These are phyloP conservation scores for Aschersonia sp. DNA, from an alignment of 2,329 filamentous ascomycete species.

Conservation along the genomic window DNA sequence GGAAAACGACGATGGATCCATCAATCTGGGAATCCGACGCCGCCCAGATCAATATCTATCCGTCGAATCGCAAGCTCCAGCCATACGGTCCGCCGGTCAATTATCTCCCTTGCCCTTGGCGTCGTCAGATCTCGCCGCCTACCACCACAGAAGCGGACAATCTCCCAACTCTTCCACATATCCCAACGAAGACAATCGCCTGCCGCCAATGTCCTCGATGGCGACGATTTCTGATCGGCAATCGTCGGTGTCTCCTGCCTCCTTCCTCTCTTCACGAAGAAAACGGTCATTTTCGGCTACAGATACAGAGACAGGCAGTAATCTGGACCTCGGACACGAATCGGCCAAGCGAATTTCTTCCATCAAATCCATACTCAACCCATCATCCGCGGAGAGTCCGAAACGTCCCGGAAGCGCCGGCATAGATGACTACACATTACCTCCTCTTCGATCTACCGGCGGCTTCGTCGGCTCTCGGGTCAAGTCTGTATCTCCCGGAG, in stretches of 20 bases:
- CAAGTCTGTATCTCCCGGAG: conserved; percentile 14
- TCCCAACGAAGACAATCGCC: conserved; percentile 39
- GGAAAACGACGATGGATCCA: conserved; percentile 47
- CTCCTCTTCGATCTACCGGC: conserved; percentile 27
- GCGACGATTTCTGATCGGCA: conserved; percentile 30
- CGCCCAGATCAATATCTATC: conserved; percentile 26
- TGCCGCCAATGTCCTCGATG: conserved; percentile 40
- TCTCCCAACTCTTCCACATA: conserved; percentile 24
- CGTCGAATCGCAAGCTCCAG: conserved; percentile 28
- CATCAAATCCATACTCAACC: conserved; percentile 64
- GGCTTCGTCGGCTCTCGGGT: neutral
- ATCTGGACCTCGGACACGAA: conserved; percentile 26
- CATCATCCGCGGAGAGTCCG: conserved; percentile 17
- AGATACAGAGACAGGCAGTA: conserved; percentile 32
- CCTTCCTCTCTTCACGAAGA: conserved; percentile 42
- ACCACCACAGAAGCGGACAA: conserved; percentile 29
- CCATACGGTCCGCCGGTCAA: conserved; percentile 26
- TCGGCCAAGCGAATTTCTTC: conserved; percentile 51
- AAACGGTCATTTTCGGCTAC: conserved; percentile 55
- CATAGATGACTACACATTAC: conserved; percentile 23
- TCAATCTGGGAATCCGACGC: conserved; percentile 44
- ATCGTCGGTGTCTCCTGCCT: conserved; percentile 44
- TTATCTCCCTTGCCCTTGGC: conserved; percentile 26
- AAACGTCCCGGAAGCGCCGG: conserved; percentile 18
- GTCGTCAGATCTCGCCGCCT: conserved; percentile 31